A percentile compares a stretch with the other conserved stretches of the same genome.
Conservation (phyloP, 1,284 basidiomycete species). For the Vanrija sp. region DNA sequence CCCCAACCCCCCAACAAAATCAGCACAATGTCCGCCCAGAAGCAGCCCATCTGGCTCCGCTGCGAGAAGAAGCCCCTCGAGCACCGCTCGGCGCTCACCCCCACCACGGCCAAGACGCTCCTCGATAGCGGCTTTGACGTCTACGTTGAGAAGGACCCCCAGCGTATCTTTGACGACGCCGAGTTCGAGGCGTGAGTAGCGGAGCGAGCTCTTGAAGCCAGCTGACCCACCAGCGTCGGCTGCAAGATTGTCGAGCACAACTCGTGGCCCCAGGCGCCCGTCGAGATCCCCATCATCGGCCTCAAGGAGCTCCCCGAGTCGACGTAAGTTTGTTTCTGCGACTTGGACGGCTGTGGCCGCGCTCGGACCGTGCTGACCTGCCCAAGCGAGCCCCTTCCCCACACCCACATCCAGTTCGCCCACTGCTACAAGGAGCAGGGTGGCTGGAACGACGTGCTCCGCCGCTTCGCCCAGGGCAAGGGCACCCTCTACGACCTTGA, state of each 20-base stretch:
- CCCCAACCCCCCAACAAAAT: constrained; percentile 13
- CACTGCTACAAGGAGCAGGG: constrained; percentile 98
- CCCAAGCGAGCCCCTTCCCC: constrained; percentile 64
- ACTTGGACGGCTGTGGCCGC: neutral
- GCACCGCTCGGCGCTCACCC: constrained; percentile 87
- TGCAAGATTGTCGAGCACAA: constrained; percentile 87
- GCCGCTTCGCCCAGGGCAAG: constrained; percentile 79
- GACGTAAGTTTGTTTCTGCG: constrained; percentile 45
- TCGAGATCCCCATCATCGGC: constrained; percentile 79
- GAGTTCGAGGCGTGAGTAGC: constrained; percentile 83
- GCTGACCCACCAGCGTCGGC: constrained; percentile 61
- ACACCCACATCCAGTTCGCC: constrained; percentile 98
- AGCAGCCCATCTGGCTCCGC: constrained; percentile 70
- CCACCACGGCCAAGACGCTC: constrained; percentile 83
- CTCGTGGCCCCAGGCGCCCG: constrained; percentile 75
- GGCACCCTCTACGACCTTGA: constrained; percentile 95
- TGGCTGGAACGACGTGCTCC: constrained; percentile 85
- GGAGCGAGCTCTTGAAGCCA: no score
- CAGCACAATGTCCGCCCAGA: constrained; percentile 40
- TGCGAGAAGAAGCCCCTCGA: constrained; percentile 95
- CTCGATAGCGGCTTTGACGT: constrained; percentile 90
- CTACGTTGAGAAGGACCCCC: constrained; percentile 86
- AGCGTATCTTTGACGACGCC: constrained; percentile 90
- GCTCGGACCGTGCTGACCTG: neutral
- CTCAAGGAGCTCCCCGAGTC: constrained; percentile 91